phyloP scores from a whole-genome alignment of 768 basidiomycete genomes.

The Lyophyllum atratum region DNA sequence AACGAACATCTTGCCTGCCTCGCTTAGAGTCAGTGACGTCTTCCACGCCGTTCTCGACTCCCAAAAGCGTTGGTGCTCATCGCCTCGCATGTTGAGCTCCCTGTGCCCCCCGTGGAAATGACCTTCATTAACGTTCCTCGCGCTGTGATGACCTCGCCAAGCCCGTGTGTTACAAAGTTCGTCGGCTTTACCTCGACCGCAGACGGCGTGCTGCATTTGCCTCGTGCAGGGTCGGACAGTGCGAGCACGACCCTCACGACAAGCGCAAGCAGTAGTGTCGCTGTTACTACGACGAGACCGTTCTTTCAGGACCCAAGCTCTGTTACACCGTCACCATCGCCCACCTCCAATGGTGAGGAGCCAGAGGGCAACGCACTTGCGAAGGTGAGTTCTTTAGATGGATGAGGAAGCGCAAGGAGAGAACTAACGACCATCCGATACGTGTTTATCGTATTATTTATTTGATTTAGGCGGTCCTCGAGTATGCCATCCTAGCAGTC shows the following conservation, averaged over 20 bases:
- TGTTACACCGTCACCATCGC: slow-evolving; percentile 8
- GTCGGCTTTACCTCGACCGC: background rate
- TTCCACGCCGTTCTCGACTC: background rate
- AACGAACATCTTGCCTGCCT: background rate
- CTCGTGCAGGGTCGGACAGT: slow-evolving; percentile 10
- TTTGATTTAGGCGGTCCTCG: slow-evolving; percentile 25
- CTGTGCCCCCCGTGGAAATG: background rate
- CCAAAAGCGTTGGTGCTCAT: background rate
- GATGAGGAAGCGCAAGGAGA: background rate
- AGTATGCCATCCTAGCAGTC: slow-evolving; percentile 30
- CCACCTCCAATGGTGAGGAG: background rate
- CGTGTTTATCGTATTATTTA: background rate
- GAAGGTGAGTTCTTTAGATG: slow-evolving; percentile 23
- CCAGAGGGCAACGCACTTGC: slow-evolving; percentile 17
- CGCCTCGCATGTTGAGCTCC: background rate
- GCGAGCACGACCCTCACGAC: slow-evolving; percentile 8
- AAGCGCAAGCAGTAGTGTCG: background rate
- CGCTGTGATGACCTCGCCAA: background rate
- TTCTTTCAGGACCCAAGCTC: slow-evolving; percentile 28
- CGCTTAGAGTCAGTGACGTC: background rate
- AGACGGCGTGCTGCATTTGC: background rate
- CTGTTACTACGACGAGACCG: slow-evolving; percentile 16
- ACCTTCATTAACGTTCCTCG: background rate
- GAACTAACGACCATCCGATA: background rate
- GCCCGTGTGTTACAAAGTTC: background rate